Percentiles rank a stretch among this genome's conserved stretches.
Evolutionary conservation across 139 green algal species (phyloP).

Genomic region (Coelastrella sp.): DNA sequence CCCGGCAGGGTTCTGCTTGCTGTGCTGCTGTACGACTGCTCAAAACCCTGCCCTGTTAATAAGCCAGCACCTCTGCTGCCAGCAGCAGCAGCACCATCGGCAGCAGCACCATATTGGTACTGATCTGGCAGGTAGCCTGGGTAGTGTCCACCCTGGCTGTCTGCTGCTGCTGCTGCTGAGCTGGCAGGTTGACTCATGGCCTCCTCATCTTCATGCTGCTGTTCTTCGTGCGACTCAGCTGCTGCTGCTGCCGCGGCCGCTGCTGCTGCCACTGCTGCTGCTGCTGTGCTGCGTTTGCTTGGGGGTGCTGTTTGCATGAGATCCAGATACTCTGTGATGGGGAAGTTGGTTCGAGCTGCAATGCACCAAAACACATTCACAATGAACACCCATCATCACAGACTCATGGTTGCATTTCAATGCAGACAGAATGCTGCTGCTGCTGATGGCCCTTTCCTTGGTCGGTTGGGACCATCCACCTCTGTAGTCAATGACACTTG

Average conservation of each 20-base stretch:
- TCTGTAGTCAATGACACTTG: too few relatives aligned
- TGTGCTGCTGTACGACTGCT: neutral
- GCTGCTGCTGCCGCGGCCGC: slow-evolving; percentile 18
- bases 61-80: neutral
- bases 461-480: too few relatives aligned
- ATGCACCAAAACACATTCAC: too few relatives aligned
- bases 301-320: neutral
- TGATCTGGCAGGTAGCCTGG: neutral
- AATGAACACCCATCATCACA: too few relatives aligned
- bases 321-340: slow-evolving; percentile 44
- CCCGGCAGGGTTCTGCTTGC: neutral
- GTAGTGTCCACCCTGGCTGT: neutral
- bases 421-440: too few relatives aligned
- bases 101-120: neutral
- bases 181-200: slow-evolving; percentile 19
- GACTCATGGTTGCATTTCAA: too few relatives aligned
- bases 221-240: neutral
- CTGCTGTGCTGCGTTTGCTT: neutral
- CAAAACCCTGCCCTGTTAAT: neutral
- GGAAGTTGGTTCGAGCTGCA: slow-evolving; percentile 53
- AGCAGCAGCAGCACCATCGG: neutral
- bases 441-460: too few relatives aligned
- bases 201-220: slow-evolving; percentile 12
- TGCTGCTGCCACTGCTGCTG: neutral
- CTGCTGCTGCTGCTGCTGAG: slow-evolving; percentile 25